phyloP scores from a whole-genome alignment of 768 basidiomycete genomes.

The Tephrocybe sp. region DNA sequence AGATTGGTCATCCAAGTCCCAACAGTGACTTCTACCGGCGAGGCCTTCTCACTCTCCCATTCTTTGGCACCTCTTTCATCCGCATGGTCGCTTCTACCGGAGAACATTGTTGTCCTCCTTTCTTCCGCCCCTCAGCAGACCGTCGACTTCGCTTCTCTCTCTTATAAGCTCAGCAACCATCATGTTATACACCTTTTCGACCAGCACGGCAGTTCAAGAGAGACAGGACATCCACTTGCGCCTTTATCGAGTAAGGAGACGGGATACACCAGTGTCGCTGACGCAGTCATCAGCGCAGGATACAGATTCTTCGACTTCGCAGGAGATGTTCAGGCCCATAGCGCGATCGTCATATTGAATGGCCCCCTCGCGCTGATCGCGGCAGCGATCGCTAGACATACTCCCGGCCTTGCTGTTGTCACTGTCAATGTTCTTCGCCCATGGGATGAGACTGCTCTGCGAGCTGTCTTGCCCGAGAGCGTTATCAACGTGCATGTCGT shows the following conservation, averaged over 20 bases:
- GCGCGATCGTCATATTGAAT: constrained; percentile 72
- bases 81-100: constrained; percentile 58
- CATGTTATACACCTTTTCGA: constrained; percentile 93
- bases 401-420: constrained; percentile 61
- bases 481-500: constrained; percentile 67
- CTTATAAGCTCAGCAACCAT: constrained; percentile 64
- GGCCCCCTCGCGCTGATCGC: constrained; percentile 72
- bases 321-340: constrained; percentile 63
- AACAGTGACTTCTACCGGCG: constrained; percentile 62
- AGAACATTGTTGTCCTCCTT: constrained; percentile 70
- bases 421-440: constrained; percentile 80
- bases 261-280: constrained; percentile 35
- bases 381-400: constrained; percentile 45
- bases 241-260: constrained; percentile 34
- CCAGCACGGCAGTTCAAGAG: constrained; percentile 77
- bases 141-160: constrained; percentile 70
- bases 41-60: constrained; percentile 72
- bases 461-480: constrained; percentile 55
- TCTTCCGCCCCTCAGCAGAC: constrained; percentile 86
- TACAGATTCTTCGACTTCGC: constrained; percentile 77
- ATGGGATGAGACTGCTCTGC: constrained; percentile 73
- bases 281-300: constrained; percentile 56
- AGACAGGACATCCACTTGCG: constrained; percentile 58
- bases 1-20: constrained; percentile 86
- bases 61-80: constrained; percentile 70